These are phyloP conservation scores for Fusarium virguliforme DNA, from an alignment of 2,329 filamentous ascomycete genomes.

Conservation along the genomic window DNA sequence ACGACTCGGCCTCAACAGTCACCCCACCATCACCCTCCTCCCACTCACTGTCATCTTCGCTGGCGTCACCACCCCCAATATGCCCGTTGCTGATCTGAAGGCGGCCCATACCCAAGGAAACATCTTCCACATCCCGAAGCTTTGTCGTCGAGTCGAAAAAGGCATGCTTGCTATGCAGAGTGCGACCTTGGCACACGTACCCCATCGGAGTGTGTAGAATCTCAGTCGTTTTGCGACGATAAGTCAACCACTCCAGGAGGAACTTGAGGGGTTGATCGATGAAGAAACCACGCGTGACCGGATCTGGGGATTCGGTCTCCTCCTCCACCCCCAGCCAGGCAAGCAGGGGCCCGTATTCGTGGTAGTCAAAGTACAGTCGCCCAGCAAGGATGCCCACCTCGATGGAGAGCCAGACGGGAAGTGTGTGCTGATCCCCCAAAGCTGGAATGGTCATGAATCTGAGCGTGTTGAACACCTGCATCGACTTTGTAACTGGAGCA, in stretches of 20 bases:
- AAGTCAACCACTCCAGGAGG: constrained; percentile 70
- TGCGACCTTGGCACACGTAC: constrained; percentile 66
- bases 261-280: constrained; percentile 59
- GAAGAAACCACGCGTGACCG: neutral
- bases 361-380: constrained; percentile 71
- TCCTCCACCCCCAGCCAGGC: constrained; percentile 50
- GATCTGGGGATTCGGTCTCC: neutral
- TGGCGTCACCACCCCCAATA: neutral
- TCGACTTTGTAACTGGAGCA: constrained; percentile 72
- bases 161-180: constrained; percentile 61
- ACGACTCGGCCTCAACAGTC: too few relatives aligned
- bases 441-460: constrained; percentile 68
- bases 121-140: neutral
- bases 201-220: constrained; percentile 73
- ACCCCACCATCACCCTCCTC: constrained; percentile 26
- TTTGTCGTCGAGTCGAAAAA: constrained; percentile 62
- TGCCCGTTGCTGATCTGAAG: neutral
- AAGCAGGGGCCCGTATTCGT: constrained; percentile 60
- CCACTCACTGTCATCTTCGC: constrained; percentile 45
- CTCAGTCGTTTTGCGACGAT: constrained; percentile 69
- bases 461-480: constrained; percentile 72
- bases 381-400: constrained; percentile 75
- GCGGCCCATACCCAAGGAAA: neutral
- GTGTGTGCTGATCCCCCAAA: constrained; percentile 57
- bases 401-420: constrained; percentile 69